phyloP scores from a whole-genome alignment of 73 alveolate genomes.

The Paramecium sonneborni region DNA sequence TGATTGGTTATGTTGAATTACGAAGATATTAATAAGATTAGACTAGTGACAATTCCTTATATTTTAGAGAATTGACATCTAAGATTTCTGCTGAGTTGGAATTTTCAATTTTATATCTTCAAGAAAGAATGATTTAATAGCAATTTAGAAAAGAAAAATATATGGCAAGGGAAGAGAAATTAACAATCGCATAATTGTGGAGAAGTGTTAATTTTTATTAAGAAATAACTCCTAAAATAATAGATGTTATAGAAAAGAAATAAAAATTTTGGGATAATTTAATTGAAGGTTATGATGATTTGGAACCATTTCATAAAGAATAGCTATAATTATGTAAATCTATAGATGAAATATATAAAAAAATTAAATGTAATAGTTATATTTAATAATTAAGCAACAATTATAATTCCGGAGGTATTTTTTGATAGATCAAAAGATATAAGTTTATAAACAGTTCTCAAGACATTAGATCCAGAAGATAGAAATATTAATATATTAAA shows the following conservation, averaged over 20 bases:
- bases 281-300: slow-evolving; percentile 32
- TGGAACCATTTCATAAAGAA: not conserved
- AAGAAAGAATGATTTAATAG: not conserved
- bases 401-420: not conserved
- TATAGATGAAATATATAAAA: not conserved
- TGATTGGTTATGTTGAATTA: slow-evolving; percentile 38
- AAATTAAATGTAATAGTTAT: not conserved
- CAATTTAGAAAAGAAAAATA: slow-evolving; percentile 1
- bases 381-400: not conserved
- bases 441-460: not conserved
- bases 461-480: slow-evolving; percentile 2
- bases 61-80: slow-evolving; percentile 12
- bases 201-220: slow-evolving; percentile 28
- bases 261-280: not conserved
- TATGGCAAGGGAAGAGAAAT: not conserved
- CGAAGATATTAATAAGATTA: not conserved
- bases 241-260: not conserved
- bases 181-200: slow-evolving; percentile 12
- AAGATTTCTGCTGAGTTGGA: not conserved
- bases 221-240: slow-evolving; percentile 4
- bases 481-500: slow-evolving; percentile 14
- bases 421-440: slow-evolving; percentile 49
- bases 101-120: not conserved
- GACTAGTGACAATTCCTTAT: not conserved
- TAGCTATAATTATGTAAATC: not conserved